Percentiles rank a stretch among this genome's conserved stretches.
Evolutionary conservation across 2,329 filamentous ascomycete species (phyloP).

Genomic region (Xylaria sp.): DNA sequence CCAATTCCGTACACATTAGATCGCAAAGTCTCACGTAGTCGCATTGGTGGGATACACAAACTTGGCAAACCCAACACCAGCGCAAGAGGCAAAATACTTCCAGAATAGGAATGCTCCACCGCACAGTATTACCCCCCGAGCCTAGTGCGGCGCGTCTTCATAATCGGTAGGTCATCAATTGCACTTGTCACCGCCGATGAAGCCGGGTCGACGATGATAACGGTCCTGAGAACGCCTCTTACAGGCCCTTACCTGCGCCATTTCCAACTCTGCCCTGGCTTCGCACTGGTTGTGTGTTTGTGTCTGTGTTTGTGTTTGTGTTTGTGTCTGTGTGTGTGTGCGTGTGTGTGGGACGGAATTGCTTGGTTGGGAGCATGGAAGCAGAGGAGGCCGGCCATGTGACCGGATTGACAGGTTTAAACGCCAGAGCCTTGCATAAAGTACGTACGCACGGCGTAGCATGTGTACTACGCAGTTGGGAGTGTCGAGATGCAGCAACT

Average conservation of each 20-base stretch:
- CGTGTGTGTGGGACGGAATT: not conserved
- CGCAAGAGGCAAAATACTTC: not conserved
- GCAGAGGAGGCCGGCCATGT: not conserved
- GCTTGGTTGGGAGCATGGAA: not conserved
- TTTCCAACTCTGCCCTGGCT: not conserved
- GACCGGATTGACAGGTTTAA: not conserved
- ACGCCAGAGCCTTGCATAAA: not conserved
- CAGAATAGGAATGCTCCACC: not conserved
- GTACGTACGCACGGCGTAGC: not conserved
- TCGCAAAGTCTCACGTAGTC: not conserved
- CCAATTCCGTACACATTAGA: constrained; percentile 18
- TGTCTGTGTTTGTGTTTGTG: too few relatives aligned
- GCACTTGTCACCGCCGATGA: not conserved
- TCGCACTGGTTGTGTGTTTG: not conserved
- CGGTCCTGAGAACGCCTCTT: too few relatives aligned
- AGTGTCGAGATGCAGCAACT: not conserved
- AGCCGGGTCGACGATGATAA: not conserved
- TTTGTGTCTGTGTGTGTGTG: too few relatives aligned
- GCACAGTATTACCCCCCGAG: constrained; percentile 8
- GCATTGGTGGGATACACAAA: constrained; percentile 22
- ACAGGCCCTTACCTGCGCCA: not conserved
- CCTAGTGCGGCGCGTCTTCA: constrained; percentile 24
- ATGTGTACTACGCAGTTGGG: not conserved
- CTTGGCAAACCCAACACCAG: constrained; percentile 11
- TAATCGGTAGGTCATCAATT: constrained; percentile 24